Evolutionary conservation across 768 basidiomycete species (phyloP).

Genomic region (Trametes maxima): DNA sequence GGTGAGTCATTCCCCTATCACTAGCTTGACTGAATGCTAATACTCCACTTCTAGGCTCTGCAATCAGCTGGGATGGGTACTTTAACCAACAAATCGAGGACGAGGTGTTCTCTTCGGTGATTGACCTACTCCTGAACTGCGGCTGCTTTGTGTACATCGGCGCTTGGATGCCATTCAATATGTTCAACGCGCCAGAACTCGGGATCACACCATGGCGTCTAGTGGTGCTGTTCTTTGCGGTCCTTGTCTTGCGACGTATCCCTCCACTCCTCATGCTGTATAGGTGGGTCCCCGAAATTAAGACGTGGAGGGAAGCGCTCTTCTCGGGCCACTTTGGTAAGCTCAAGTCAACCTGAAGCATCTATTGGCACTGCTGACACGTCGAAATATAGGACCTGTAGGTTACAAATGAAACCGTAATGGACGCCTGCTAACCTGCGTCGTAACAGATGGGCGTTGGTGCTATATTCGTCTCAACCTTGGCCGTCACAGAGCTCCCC

Average conservation of each 20-base stretch:
- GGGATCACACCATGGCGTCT: conserved; percentile 75
- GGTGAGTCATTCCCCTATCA: conserved; percentile 42
- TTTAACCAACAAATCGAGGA: conserved; percentile 81
- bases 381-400: conserved; percentile 1
- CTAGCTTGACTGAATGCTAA: conserved; percentile 40
- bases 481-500: conserved; percentile 67
- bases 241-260: conserved; percentile 78
- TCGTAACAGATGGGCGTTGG: conserved; percentile 80
- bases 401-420: neutral
- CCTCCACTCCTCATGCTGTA: conserved; percentile 79
- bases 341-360: conserved; percentile 10
- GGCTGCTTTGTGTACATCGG: conserved; percentile 84
- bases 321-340: conserved; percentile 91
- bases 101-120: conserved; percentile 86
- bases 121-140: conserved; percentile 85
- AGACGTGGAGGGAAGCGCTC: conserved; percentile 80
- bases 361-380: neutral
- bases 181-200: conserved; percentile 56
- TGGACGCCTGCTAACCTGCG: neutral
- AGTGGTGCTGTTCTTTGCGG: conserved; percentile 61
- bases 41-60: conserved; percentile 55
- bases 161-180: conserved; percentile 77
- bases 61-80: conserved; percentile 91
- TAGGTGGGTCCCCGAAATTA: conserved; percentile 85
- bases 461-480: conserved; percentile 83